These are phyloP conservation scores for Salmacisia buchloeana DNA, from an alignment of 1,284 basidiomycete species.

Conservation along the genomic window DNA sequence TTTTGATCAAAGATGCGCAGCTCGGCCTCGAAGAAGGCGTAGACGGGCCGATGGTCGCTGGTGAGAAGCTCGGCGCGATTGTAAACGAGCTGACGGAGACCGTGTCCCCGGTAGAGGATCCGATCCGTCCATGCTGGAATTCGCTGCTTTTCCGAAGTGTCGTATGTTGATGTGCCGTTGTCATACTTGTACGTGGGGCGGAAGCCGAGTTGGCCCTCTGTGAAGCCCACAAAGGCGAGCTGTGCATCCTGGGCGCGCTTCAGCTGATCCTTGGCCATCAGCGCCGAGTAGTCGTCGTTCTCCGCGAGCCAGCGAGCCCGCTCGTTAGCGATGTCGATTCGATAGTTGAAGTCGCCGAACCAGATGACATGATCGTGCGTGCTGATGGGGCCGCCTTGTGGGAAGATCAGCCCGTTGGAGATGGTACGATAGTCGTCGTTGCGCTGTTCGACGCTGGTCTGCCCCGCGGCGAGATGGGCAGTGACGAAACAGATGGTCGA, in stretches of 20 bases:
- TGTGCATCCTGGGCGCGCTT: conserved; percentile 18
- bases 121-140: conserved; percentile 82
- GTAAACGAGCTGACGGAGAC: conserved; percentile 50
- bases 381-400: conserved; percentile 77
- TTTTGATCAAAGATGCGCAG: conserved; percentile 70
- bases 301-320: conserved; percentile 65
- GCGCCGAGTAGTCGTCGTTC: conserved; percentile 64
- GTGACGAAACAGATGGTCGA: conserved; percentile 92
- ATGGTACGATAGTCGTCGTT: conserved; percentile 91
- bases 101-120: conserved; percentile 70
- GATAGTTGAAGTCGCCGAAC: conserved; percentile 91
- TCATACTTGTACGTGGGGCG: conserved; percentile 84
- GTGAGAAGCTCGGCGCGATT: conserved; percentile 70
- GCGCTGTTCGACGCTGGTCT: conserved; percentile 78
- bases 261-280: conserved; percentile 67
- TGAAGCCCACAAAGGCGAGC: conserved; percentile 71
- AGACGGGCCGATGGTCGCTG: conserved; percentile 94
- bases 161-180: conserved; percentile 70
- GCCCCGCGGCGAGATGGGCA: conserved; percentile 90
- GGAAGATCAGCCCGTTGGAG: conserved; percentile 71
- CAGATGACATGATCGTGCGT: conserved; percentile 85
- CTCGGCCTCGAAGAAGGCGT: conserved; percentile 71
- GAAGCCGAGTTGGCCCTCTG: conserved; percentile 83
- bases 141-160: conserved; percentile 90
- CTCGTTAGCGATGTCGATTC: conserved; percentile 78